phyloP scores from a whole-genome alignment of 371 early-diverging fungal genomes.

The Mortierella polycephala region DNA sequence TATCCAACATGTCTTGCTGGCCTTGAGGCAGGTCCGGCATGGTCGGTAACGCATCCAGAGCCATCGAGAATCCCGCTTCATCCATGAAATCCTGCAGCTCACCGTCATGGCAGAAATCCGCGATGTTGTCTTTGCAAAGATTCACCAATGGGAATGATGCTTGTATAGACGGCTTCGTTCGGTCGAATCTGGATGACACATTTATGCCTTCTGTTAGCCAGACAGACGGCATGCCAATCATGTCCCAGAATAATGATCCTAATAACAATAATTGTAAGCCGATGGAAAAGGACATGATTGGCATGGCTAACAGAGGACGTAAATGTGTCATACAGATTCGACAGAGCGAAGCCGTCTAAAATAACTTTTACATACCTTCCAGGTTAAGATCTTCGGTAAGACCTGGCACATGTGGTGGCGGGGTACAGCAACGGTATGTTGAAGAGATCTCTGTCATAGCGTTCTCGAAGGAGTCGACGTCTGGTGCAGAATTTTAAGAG shows the following conservation, averaged over 20 bases:
- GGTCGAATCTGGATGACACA: constrained; percentile 2
- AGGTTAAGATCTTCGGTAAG: neutral
- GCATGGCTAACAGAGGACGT: neutral
- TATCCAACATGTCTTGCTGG: constrained; percentile 8
- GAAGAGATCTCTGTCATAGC: neutral
- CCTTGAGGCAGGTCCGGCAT: constrained; percentile 16
- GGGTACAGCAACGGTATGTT: neutral
- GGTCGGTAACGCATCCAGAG: constrained; percentile 8
- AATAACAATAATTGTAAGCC: neutral
- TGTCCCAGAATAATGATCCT: constrained; percentile 8
- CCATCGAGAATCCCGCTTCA: constrained; percentile 2
- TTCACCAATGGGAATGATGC: neutral
- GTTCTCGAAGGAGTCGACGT: neutral
- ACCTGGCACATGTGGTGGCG: neutral
- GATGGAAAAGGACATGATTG: neutral
- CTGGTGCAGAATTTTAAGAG: neutral
- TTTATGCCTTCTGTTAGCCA: constrained; percentile 3
- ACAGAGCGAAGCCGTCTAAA: constrained; percentile 3
- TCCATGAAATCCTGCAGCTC: constrained; percentile 22
- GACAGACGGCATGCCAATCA: constrained; percentile 10
- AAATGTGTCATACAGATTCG: neutral
- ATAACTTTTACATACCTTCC: neutral
- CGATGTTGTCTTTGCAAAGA: constrained; percentile 21
- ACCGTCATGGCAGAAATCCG: constrained; percentile 17
- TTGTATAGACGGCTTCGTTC: constrained; percentile 4